These are phyloP conservation scores for Entoloma clypeatum DNA, from an alignment of 1,284 basidiomycete species.

Conservation along the genomic window DNA sequence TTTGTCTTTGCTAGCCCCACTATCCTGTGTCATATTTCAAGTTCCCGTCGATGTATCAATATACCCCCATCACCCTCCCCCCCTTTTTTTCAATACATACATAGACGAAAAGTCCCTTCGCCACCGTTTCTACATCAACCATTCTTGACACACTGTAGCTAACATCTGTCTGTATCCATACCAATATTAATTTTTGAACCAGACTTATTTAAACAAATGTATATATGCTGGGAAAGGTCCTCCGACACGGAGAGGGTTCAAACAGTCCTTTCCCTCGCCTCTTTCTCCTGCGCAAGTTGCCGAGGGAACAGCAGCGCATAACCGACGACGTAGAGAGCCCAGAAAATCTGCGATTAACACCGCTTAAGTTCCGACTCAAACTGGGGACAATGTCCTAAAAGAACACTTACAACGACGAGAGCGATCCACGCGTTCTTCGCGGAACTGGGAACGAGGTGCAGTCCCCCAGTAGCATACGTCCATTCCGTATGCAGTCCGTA, in stretches of 20 bases:
- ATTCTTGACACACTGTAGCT: conserved; percentile 22
- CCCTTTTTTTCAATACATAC: conserved; percentile 2
- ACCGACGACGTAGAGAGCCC: conserved; percentile 42
- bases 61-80: conserved; percentile 10
- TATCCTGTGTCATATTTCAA: conserved; percentile 17
- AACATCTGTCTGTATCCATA: conserved; percentile 14
- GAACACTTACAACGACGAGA: conserved; percentile 39
- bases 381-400: neutral
- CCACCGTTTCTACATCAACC: conserved; percentile 5
- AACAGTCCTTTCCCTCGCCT: conserved; percentile 16
- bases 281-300: conserved; percentile 40
- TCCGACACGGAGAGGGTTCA: no score
- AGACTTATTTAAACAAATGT: no score
- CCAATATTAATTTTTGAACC: no score
- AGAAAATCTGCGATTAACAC: conserved; percentile 41
- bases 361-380: neutral
- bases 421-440: conserved; percentile 49
- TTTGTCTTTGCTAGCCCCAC: no score
- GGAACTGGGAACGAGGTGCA: conserved; percentile 36
- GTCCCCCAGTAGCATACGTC: conserved; percentile 31
- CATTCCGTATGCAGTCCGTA: conserved; percentile 48
- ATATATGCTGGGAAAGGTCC: no score
- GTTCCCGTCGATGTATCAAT: conserved; percentile 15
- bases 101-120: conserved; percentile 15
- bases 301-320: conserved; percentile 41